Conservation (phyloP, 805 yeast genomes). For the Candida andamanensis region DNA sequence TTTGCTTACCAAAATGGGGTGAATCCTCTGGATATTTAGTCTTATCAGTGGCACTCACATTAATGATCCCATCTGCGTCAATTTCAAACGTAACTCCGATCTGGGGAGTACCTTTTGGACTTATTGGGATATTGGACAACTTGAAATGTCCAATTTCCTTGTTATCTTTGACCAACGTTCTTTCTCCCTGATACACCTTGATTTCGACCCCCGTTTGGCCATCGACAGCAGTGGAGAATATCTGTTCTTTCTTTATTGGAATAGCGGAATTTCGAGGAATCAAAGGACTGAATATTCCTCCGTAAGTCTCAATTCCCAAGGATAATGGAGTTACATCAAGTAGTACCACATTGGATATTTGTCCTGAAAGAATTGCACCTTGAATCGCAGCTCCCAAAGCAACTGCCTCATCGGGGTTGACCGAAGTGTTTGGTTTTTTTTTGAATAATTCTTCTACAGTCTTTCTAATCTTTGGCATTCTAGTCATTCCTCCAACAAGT, state of each 20-base stretch:
- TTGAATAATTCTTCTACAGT: constrained; percentile 57
- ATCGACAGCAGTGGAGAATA: constrained; percentile 78
- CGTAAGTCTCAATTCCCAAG: constrained; percentile 78
- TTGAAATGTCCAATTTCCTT: constrained; percentile 72
- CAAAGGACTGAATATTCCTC: constrained; percentile 76
- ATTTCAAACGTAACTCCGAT: constrained; percentile 72
- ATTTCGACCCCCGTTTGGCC: constrained; percentile 81
- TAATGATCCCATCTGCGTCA: constrained; percentile 73
- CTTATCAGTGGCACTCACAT: constrained; percentile 54
- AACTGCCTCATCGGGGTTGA: constrained; percentile 91
- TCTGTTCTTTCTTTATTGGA: constrained; percentile 69
- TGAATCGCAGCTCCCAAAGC: constrained; percentile 89
- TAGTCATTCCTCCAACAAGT: constrained; percentile 84
- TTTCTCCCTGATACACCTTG: constrained; percentile 76
- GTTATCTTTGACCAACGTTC: constrained; percentile 73
- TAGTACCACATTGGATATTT: constrained; percentile 69
- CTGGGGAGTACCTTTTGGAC: constrained; percentile 78
- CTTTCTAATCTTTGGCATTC: constrained; percentile 76
- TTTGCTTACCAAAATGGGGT: constrained; percentile 40
- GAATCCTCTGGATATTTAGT: constrained; percentile 34
- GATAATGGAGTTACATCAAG: constrained; percentile 83
- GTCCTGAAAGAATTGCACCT: constrained; percentile 82
- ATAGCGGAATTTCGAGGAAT: constrained; percentile 75
- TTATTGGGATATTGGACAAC: constrained; percentile 65
- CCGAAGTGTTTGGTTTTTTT: constrained; percentile 63